Evolutionary conservation across 2,329 filamentous ascomycete species (phyloP).

Genomic region (Aspergillus alliaceus): DNA sequence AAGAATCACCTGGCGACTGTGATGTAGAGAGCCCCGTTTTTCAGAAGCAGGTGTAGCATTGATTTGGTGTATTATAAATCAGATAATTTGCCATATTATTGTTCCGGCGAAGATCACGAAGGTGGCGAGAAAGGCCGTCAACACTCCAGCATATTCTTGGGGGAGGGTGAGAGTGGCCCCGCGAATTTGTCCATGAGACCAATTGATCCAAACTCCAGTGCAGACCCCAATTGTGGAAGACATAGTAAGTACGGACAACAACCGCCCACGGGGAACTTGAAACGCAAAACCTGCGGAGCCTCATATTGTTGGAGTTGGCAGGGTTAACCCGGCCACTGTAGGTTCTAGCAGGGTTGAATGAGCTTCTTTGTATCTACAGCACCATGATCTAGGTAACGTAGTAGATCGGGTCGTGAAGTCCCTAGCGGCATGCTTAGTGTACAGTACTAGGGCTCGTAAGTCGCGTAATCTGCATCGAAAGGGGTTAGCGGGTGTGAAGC

Average conservation of each 20-base stretch:
- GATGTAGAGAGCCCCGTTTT: slow-evolving; percentile 30
- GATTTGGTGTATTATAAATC: slow-evolving; percentile 27
- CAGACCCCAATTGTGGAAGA: slow-evolving; percentile 4
- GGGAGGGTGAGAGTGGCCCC: slow-evolving; percentile 29
- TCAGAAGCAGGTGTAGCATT: slow-evolving; percentile 8
- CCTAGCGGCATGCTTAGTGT: not conserved
- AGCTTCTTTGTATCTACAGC: not conserved
- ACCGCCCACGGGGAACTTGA: not conserved
- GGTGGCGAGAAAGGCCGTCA: slow-evolving; percentile 28
- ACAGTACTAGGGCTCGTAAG: not conserved
- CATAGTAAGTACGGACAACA: not conserved
- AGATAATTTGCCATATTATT: slow-evolving; percentile 31
- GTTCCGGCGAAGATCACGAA: slow-evolving; percentile 24
- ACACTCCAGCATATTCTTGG: slow-evolving; percentile 16
- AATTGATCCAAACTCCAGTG: slow-evolving; percentile 27
- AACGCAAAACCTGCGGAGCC: not conserved
- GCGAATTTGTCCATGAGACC: slow-evolving; percentile 19
- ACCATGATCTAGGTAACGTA: not conserved
- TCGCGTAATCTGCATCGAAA: not conserved
- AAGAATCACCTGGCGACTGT: slow-evolving; percentile 35
- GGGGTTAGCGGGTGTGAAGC: not conserved
- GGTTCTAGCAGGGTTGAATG: not conserved
- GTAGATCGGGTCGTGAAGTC: not conserved
- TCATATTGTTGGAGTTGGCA: not conserved
- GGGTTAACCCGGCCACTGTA: not conserved